These are phyloP conservation scores for Ruellia speciosa DNA, from an alignment of 305 asterid genomes.

Conservation along the genomic window DNA sequence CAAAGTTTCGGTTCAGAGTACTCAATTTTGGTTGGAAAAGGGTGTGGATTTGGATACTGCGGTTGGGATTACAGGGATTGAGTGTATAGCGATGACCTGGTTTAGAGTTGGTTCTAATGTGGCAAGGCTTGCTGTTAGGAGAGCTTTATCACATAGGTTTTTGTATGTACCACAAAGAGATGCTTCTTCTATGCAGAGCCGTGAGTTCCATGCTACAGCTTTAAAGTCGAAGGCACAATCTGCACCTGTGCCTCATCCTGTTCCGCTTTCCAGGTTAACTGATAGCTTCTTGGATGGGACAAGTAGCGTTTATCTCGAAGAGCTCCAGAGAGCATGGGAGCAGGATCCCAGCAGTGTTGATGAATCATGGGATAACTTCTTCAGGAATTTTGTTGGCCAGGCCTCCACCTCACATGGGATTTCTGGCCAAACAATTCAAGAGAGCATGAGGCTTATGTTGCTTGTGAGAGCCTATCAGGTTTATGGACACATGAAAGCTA, in stretches of 20 bases:
- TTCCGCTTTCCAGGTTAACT: constrained; percentile 82
- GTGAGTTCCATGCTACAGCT: constrained; percentile 50
- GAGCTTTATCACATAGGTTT: constrained; percentile 49
- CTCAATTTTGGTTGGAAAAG: constrained; percentile 18
- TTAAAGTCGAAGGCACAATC: constrained; percentile 58
- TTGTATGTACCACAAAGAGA: constrained; percentile 30
- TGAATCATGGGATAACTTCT: constrained; percentile 96
- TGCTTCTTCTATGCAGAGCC: constrained; percentile 37
- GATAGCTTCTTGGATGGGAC: constrained; percentile 68
- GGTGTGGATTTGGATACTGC: neutral
- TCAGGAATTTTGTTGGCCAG: constrained; percentile 91
- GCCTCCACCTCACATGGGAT: constrained; percentile 83
- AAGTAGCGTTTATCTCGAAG: constrained; percentile 94
- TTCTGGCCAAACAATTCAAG: constrained; percentile 97
- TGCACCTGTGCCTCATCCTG: constrained; percentile 74
- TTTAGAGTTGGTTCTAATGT: constrained; percentile 63
- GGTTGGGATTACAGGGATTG: constrained; percentile 20
- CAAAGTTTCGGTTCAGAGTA: constrained; percentile 24
- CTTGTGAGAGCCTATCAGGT: constrained; percentile 94
- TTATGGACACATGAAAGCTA: constrained; percentile 92
- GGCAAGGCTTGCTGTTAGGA: constrained; percentile 68
- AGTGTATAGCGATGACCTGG: constrained; percentile 55
- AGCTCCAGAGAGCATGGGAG: constrained; percentile 97
- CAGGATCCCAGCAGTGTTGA: constrained; percentile 88
- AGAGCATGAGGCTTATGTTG: constrained; percentile 86